phyloP scores from a whole-genome alignment of 257 asterid genomes.

The Penstemon davidsonii region DNA sequence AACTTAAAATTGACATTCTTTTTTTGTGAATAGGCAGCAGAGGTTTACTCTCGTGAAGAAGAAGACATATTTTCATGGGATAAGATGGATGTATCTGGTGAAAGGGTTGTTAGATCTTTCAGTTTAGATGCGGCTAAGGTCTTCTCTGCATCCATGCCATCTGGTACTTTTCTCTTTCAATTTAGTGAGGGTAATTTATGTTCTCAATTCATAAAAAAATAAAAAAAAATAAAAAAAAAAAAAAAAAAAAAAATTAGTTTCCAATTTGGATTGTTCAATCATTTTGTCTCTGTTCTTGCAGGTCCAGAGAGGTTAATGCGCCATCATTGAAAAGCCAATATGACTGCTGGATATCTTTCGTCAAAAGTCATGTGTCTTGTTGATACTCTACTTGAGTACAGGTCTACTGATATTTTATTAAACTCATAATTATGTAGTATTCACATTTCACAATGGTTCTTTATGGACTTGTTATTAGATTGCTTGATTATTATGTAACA shows the following conservation, averaged over 20 bases:
- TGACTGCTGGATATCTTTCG: conserved; percentile 54
- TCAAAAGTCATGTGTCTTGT: conserved; percentile 61
- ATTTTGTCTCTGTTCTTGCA: conserved; percentile 23
- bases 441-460: too few species aligned
- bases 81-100: conserved; percentile 42
- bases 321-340: conserved; percentile 33
- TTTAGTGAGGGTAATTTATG: neutral
- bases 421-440: neutral
- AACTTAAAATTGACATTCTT: conserved; percentile 1
- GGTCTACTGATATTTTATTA: conserved; percentile 40
- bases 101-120: conserved; percentile 43
- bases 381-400: conserved; percentile 71
- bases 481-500: too few species aligned
- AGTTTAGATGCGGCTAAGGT: conserved; percentile 49
- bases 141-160: conserved; percentile 46
- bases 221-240: too few species aligned
- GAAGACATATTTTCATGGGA: conserved; percentile 46
- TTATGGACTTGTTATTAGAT: too few species aligned
- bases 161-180: conserved; percentile 42
- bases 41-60: conserved; percentile 44
- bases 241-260: too few species aligned
- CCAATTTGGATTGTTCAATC: too few species aligned
- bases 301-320: conserved; percentile 41
- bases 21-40: conserved; percentile 60
- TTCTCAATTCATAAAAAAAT: neutral